These are phyloP conservation scores for Calycina marina DNA, from an alignment of 2,329 filamentous ascomycete species.

Conservation along the genomic window DNA sequence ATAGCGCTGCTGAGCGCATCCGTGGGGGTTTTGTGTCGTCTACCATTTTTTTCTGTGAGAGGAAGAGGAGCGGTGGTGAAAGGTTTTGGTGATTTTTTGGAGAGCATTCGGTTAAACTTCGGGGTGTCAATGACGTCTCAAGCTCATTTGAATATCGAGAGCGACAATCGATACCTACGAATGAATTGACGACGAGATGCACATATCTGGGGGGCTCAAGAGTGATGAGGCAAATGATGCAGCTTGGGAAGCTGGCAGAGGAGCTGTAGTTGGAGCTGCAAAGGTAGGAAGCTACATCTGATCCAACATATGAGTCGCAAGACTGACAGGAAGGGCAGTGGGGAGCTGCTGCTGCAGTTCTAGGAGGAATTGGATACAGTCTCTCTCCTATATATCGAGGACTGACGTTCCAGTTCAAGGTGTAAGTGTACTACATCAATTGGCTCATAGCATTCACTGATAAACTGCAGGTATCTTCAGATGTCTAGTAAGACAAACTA, in stretches of 20 bases:
- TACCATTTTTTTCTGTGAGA: conserved; percentile 8
- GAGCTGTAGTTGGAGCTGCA: conserved; percentile 49
- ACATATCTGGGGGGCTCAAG: conserved; percentile 40
- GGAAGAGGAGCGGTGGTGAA: not conserved
- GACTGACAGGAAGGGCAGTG: conserved; percentile 31
- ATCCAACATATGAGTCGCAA: not conserved
- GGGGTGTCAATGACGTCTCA: not conserved
- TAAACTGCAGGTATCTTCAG: conserved; percentile 51
- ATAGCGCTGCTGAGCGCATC: conserved; percentile 58
- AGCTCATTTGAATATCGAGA: no score
- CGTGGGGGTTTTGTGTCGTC: conserved; percentile 7
- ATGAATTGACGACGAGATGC: conserved; percentile 23
- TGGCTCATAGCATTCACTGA: not conserved
- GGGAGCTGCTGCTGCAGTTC: conserved; percentile 48
- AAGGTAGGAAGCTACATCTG: conserved; percentile 36
- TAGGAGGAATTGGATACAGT: conserved; percentile 46
- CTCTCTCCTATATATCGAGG: conserved; percentile 60
- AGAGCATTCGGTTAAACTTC: not conserved
- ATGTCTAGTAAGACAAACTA: conserved; percentile 44
- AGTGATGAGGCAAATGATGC: conserved; percentile 55
- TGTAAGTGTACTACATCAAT: conserved; percentile 33
- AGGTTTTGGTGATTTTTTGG: not conserved
- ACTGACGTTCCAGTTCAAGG: conserved; percentile 62
- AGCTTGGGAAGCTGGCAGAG: conserved; percentile 55
- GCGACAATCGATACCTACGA: not conserved